Conservation (phyloP, 2,329 filamentous ascomycete genomes). For the Helotiales sp. region DNA sequence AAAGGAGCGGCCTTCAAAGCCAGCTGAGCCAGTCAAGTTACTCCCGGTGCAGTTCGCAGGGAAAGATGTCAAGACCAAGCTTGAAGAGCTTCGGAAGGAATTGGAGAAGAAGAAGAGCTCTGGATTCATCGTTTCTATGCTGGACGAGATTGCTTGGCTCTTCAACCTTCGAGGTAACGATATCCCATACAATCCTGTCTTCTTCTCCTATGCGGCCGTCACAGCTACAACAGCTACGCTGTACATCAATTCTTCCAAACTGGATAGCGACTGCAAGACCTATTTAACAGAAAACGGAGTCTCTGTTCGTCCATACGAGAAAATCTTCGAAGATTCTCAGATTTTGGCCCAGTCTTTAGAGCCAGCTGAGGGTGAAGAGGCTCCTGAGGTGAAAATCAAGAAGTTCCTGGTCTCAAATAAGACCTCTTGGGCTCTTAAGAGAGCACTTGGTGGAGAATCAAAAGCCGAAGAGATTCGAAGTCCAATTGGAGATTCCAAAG, state of each 20-base stretch:
- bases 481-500: constrained; percentile 86
- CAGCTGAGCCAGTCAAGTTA: constrained; percentile 73
- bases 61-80: constrained; percentile 79
- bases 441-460: constrained; percentile 81
- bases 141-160: constrained; percentile 98
- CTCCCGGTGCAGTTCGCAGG: constrained; percentile 75
- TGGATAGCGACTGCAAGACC: constrained; percentile 65
- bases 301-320: constrained; percentile 75
- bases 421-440: constrained; percentile 89
- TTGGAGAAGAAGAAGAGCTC: constrained; percentile 85
- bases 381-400: constrained; percentile 33
- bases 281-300: constrained; percentile 73
- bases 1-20: constrained; percentile 67
- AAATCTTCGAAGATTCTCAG: constrained; percentile 77
- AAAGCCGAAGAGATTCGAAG: constrained; percentile 85
- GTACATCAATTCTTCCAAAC: constrained; percentile 80
- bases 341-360: constrained; percentile 53
- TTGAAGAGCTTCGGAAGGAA: constrained; percentile 85
- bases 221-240: constrained; percentile 76
- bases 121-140: constrained; percentile 88
- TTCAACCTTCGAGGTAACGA: constrained; percentile 95
- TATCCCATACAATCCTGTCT: constrained; percentile 97
- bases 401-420: constrained; percentile 88
- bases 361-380: constrained; percentile 37
- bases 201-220: constrained; percentile 93